These are phyloP conservation scores for Cytospora schulzeri DNA, from an alignment of 2,329 filamentous ascomycete species.

Conservation along the genomic window DNA sequence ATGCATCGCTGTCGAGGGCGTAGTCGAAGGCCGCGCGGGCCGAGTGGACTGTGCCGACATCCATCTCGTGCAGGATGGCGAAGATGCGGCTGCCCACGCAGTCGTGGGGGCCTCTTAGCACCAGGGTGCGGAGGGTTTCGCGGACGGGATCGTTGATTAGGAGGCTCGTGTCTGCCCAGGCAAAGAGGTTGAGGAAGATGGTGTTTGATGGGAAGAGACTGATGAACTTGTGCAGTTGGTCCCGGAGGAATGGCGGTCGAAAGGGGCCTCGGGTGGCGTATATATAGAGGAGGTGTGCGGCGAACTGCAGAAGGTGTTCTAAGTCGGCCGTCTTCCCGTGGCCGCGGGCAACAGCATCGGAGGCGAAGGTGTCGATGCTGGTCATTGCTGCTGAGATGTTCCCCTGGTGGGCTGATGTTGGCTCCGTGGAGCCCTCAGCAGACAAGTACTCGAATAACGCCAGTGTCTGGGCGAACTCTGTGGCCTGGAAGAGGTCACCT, in stretches of 20 bases:
- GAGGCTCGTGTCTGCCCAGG: slow-evolving; percentile 73
- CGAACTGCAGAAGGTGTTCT: slow-evolving; percentile 70
- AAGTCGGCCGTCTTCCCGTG: slow-evolving; percentile 42
- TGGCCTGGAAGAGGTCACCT: slow-evolving; percentile 50
- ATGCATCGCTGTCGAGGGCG: slow-evolving; percentile 46
- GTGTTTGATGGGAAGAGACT: slow-evolving; percentile 72
- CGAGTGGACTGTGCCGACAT: slow-evolving; percentile 51
- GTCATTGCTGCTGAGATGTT: slow-evolving; percentile 55
- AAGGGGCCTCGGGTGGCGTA: slow-evolving; percentile 64
- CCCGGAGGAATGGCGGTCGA: slow-evolving; percentile 66
- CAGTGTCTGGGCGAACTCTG: slow-evolving; percentile 61
- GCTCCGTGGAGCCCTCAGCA: slow-evolving; percentile 43
- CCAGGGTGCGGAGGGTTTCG: slow-evolving; percentile 59
- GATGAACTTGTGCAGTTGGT: slow-evolving; percentile 63
- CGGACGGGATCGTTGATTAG: slow-evolving; percentile 77
- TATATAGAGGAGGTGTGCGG: slow-evolving; percentile 65
- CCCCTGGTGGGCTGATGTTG: slow-evolving; percentile 52
- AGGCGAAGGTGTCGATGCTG: slow-evolving; percentile 45
- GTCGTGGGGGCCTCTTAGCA: slow-evolving; percentile 45
- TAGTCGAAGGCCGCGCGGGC: slow-evolving; percentile 54
- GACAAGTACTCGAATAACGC: slow-evolving; percentile 70
- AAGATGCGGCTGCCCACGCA: slow-evolving; percentile 49
- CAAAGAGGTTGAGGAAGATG: slow-evolving; percentile 70
- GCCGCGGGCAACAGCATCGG: slow-evolving; percentile 44
- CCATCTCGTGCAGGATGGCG: slow-evolving; percentile 54